phyloP scores from a whole-genome alignment of 139 green algal genomes.

The Picochlorum sp. region DNA sequence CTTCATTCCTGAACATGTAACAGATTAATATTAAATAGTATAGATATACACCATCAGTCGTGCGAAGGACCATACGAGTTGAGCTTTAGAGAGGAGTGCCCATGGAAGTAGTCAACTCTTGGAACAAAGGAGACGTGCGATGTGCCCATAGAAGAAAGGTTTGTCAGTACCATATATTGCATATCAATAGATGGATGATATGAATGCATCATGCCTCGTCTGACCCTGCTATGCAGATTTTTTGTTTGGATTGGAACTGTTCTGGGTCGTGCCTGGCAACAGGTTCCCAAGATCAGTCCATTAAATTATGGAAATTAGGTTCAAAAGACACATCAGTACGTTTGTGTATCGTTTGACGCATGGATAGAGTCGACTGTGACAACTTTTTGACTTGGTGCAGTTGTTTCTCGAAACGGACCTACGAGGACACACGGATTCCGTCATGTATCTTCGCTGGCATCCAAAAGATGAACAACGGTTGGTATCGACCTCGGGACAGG shows the following conservation, averaged over 20 bases:
- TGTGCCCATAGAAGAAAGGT: no score
- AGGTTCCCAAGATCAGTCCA: constrained; percentile 24
- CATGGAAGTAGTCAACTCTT: no score
- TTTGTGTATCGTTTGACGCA: not conserved
- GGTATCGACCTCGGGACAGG: constrained; percentile 12
- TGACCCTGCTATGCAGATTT: constrained; percentile 12
- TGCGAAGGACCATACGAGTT: no score
- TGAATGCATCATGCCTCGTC: not conserved
- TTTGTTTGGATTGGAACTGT: constrained; percentile 21
- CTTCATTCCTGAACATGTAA: no score
- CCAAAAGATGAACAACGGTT: constrained; percentile 20
- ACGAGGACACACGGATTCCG: constrained; percentile 17
- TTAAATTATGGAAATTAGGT: constrained; percentile 22
- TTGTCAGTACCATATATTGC: no score
- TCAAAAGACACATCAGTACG: constrained; percentile 2
- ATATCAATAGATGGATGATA: not conserved
- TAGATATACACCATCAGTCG: no score
- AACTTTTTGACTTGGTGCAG: constrained; percentile 5
- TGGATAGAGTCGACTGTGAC: no score
- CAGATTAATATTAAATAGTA: no score
- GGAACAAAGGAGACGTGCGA: no score
- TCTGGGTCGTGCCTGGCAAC: constrained; percentile 24
- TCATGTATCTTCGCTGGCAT: constrained; percentile 29
- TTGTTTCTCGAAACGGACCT: constrained; percentile 17
- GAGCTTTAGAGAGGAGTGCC: no score